Base-by-base conservation (phyloP, 2,329 filamentous ascomycete species). In the Colletotrichum australisinense region DNA sequence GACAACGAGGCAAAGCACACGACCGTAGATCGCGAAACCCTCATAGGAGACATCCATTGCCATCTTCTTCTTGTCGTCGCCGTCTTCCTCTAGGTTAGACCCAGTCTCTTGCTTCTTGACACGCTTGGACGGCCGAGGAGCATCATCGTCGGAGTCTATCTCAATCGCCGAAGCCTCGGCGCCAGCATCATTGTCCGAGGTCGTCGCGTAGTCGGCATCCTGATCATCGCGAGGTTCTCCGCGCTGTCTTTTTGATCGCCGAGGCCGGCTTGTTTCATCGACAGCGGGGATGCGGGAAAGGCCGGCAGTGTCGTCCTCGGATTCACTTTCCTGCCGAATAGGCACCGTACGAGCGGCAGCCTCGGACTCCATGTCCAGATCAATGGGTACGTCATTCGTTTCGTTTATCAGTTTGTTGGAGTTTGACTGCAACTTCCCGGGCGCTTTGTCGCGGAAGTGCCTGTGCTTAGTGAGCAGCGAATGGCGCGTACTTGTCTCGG, bases 21-120 rank as follows among this genome's bases (percentile, higher is more conserved):
- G 93, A 12, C 97, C 95, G 84, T 98, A 97, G 79, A 99, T 98
- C 78, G 93, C 94, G 84, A 98, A 98, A 9, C 97, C 96, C 79
- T 98, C 95, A 83, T 98, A 99, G 16, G 92, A 92, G 30, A 96
- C 97, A 74, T 93, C 92, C 86, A 98, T 90, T 24, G 89, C 90
- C 77, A 97, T 85, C 82, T 98, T 98, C 86, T 99, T 98, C 84
- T 98, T 97, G 79, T 97, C 93, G 70, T 93, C 91, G 11, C 81
- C 81, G 22, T 80, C 80, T 22, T 80, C 83, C 28, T 79, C 79
- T 59, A 79, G 80, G 9, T 67, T 75, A 42, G 68, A 78, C 38
- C 74, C 72, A 42, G 77, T 79, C 58, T 78, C 79, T 49, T 84
- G 84, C 79, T 81, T 84, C 77, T 81, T 80, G 46, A 81, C 83